These are phyloP conservation scores for Sugiyamaella mastotermitis DNA, from an alignment of 805 yeast genomes.

Conservation along the genomic window DNA sequence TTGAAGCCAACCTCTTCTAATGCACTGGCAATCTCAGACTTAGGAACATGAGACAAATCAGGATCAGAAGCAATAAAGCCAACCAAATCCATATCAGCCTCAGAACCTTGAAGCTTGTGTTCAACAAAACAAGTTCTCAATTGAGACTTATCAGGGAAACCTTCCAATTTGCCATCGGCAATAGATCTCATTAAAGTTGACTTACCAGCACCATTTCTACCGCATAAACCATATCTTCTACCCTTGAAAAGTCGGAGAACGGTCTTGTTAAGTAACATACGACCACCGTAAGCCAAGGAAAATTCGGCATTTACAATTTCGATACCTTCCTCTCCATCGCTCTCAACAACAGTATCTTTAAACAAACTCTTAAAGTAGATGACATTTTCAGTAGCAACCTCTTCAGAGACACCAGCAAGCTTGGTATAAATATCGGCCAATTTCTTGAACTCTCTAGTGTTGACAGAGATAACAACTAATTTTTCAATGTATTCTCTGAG, in stretches of 20 bases:
- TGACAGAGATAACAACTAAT: slow-evolving; percentile 28
- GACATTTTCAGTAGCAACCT: slow-evolving; percentile 30
- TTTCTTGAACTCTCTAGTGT: slow-evolving; percentile 33
- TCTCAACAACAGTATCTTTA: slow-evolving; percentile 41
- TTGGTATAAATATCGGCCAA: slow-evolving; percentile 37
- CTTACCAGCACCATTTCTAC: slow-evolving; percentile 98
- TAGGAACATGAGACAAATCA: slow-evolving; percentile 58
- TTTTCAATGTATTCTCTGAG: slow-evolving; percentile 29
- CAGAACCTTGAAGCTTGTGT: slow-evolving; percentile 92
- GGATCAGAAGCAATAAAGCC: slow-evolving; percentile 85
- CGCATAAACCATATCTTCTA: slow-evolving; percentile 95
- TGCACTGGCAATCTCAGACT: slow-evolving; percentile 68
- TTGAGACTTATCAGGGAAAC: slow-evolving; percentile 86
- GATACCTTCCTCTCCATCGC: slow-evolving; percentile 70
- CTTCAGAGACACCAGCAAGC: slow-evolving; percentile 37
- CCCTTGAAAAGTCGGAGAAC: slow-evolving; percentile 83
- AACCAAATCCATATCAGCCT: slow-evolving; percentile 84
- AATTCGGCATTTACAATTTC: slow-evolving; percentile 92
- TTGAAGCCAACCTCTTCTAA: slow-evolving; percentile 85
- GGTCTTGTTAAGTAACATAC: slow-evolving; percentile 94
- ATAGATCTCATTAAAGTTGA: slow-evolving; percentile 96
- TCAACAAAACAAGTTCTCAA: slow-evolving; percentile 94
- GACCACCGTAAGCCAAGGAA: slow-evolving; percentile 94
- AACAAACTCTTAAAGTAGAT: slow-evolving; percentile 32
- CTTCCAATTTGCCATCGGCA: slow-evolving; percentile 94